phyloP scores from a whole-genome alignment of 1,284 basidiomycete genomes.

The Marasmius oreades region DNA sequence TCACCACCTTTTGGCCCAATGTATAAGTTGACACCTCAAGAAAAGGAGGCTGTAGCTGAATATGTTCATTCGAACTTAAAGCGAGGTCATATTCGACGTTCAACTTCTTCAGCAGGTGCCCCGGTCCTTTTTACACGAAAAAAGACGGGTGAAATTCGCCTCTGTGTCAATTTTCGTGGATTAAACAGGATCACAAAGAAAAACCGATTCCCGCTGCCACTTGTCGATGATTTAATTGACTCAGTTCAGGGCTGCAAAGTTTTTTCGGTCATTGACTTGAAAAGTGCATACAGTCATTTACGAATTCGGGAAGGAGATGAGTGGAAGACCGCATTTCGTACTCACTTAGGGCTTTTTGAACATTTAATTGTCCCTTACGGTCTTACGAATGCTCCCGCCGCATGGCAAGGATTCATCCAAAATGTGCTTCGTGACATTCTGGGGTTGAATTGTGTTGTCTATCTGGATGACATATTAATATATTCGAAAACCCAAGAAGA shows the following conservation, averaged over 20 bases:
- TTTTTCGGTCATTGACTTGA: too few relatives aligned
- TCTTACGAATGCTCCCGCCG: conserved; percentile 24
- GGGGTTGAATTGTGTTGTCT: conserved; percentile 30
- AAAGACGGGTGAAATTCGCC: conserved; percentile 35
- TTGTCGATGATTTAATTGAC: conserved; percentile 34
- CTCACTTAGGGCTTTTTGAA: conserved; percentile 33
- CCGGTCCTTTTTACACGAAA: conserved; percentile 46
- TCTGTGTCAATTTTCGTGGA: conserved; percentile 39
- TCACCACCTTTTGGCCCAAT: conserved; percentile 29
- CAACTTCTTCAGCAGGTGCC: conserved; percentile 31
- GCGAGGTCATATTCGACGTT: conserved; percentile 31
- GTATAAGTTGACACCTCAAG: conserved; percentile 28
- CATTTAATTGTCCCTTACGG: conserved; percentile 34
- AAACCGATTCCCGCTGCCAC: conserved; percentile 36
- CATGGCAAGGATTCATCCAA: conserved; percentile 34
- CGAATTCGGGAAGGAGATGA: too few relatives aligned
- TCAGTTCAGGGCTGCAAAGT: too few relatives aligned
- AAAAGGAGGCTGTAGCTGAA: conserved; percentile 30
- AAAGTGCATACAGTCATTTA: too few relatives aligned
- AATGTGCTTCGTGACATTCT: conserved; percentile 32
- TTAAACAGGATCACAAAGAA: conserved; percentile 38
- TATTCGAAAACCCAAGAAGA: conserved; percentile 16
- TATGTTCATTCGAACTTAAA: conserved; percentile 35
- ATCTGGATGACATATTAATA: conserved; percentile 32
- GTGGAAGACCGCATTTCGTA: conserved; percentile 9